A percentile compares a stretch with the other conserved stretches of the same genome.
These are phyloP conservation scores for Schizosaccharomyces cryophilus DNA, from an alignment of 805 yeast species.

Conservation along the genomic window DNA sequence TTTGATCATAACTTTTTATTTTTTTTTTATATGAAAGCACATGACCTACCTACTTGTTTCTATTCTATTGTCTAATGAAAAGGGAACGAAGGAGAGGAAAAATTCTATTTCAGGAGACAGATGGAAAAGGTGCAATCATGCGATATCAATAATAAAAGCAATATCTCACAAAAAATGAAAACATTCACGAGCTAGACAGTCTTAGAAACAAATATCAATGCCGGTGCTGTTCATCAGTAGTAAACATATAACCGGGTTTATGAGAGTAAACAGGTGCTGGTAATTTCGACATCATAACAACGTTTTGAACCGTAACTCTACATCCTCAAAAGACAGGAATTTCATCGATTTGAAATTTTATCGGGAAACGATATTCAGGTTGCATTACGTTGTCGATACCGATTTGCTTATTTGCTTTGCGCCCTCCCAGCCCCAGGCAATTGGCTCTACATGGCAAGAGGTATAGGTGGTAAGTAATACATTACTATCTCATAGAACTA, in stretches of 20 bases:
- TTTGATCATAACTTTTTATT: too few species aligned
- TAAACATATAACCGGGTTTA: constrained; percentile 6
- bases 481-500: too few species aligned
- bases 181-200: background rate
- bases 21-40: too few species aligned
- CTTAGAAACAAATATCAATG: too few species aligned
- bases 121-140: too few species aligned
- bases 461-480: constrained; percentile 14
- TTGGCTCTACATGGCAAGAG: constrained; percentile 20
- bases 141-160: too few species aligned
- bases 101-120: too few species aligned
- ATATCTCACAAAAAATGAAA: background rate
- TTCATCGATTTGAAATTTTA: constrained; percentile 15
- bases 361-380: constrained; percentile 19
- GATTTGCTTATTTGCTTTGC: constrained; percentile 14
- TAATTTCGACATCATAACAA: constrained; percentile 9
- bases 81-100: too few species aligned
- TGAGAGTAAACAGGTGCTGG: constrained; percentile 4
- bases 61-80: too few species aligned
- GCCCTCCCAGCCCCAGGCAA: constrained; percentile 21
- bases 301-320: constrained; percentile 21
- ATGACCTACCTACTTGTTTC: too few species aligned
- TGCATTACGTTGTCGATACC: constrained; percentile 15
- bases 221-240: constrained; percentile 3
- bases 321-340: constrained; percentile 24